A percentile compares a stretch with the other conserved stretches of the same genome.
phyloP scores from a whole-genome alignment of 2,329 filamentous ascomycete genomes.

The Ascochyta pisi region DNA sequence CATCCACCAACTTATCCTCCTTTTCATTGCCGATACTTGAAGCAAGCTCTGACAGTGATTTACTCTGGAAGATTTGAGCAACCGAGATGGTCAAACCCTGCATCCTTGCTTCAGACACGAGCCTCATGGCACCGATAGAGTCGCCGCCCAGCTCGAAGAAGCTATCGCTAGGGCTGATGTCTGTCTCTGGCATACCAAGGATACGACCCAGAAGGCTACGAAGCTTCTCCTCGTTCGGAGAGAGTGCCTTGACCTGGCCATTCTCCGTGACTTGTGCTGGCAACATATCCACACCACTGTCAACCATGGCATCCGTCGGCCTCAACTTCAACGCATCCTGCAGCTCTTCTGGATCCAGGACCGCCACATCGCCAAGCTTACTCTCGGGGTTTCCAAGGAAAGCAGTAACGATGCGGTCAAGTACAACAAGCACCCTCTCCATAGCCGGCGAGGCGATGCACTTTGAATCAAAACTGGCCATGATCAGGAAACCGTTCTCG shows the following conservation, averaged over 20 bases:
- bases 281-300: conserved; percentile 30
- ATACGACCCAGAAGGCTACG: conserved; percentile 34
- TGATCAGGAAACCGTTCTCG: conserved; percentile 62
- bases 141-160: conserved; percentile 58
- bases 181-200: conserved; percentile 33
- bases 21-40: conserved; percentile 50
- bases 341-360: conserved; percentile 38
- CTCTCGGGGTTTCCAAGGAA: conserved; percentile 54
- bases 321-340: conserved; percentile 36
- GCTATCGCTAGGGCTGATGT: conserved; percentile 50
- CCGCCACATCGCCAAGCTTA: conserved; percentile 38
- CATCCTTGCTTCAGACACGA: conserved; percentile 50
- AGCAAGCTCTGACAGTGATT: conserved; percentile 61
- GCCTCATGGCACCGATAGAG: conserved; percentile 55
- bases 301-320: conserved; percentile 29
- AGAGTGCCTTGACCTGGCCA: conserved; percentile 16
- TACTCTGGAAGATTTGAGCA: conserved; percentile 51
- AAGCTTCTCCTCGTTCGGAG: conserved; percentile 39
- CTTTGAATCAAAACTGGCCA: conserved; percentile 71
- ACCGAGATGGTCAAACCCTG: conserved; percentile 51
- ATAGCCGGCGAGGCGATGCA: conserved; percentile 61
- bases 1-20: conserved; percentile 38
- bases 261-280: conserved; percentile 10
- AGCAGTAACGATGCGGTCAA: conserved; percentile 59
- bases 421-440: conserved; percentile 60